phyloP scores from a whole-genome alignment of 2,329 filamentous ascomycete species.

The Paecilomyces fulvus region DNA sequence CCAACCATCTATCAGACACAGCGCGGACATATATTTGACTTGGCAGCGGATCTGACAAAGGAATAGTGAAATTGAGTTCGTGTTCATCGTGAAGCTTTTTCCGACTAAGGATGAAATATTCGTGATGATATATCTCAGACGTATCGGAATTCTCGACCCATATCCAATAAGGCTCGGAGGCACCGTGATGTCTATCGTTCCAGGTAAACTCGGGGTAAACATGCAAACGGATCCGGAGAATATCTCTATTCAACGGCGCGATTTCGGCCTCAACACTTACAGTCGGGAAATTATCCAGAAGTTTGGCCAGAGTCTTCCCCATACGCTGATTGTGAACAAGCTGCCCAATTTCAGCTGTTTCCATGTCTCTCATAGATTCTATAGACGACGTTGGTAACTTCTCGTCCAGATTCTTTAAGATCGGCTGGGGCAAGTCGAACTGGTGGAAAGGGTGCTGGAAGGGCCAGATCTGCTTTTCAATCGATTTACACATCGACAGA shows the following conservation, averaged over 20 bases:
- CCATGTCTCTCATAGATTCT: constrained; percentile 86
- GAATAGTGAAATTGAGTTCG: constrained; percentile 95
- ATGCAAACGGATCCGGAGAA: constrained; percentile 79
- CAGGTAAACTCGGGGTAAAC: constrained; percentile 85
- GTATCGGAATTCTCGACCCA: constrained; percentile 99
- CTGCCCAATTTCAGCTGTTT: constrained; percentile 76
- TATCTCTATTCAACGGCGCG: constrained; percentile 87
- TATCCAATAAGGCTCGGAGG: constrained; percentile 93
- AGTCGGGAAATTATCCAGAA: constrained; percentile 87
- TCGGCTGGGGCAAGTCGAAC: constrained; percentile 78
- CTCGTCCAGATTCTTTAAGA: constrained; percentile 77
- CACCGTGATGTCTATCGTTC: constrained; percentile 90
- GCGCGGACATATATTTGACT: constrained; percentile 94
- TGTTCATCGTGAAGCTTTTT: constrained; percentile 93
- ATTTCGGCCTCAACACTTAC: constrained; percentile 88
- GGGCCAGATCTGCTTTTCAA: constrained; percentile 92
- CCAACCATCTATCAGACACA: constrained; percentile 92
- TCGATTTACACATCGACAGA: constrained; percentile 87
- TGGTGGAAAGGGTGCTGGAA: constrained; percentile 93
- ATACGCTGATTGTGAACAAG: constrained; percentile 87
- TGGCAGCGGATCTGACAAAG: constrained; percentile 82
- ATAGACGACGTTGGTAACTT: constrained; percentile 66
- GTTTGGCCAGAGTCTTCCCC: constrained; percentile 69
- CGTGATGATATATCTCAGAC: constrained; percentile 94
- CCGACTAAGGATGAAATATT: constrained; percentile 87